phyloP scores from a whole-genome alignment of 345 rosid genomes.

The Psidium friedrichsthalianum region DNA sequence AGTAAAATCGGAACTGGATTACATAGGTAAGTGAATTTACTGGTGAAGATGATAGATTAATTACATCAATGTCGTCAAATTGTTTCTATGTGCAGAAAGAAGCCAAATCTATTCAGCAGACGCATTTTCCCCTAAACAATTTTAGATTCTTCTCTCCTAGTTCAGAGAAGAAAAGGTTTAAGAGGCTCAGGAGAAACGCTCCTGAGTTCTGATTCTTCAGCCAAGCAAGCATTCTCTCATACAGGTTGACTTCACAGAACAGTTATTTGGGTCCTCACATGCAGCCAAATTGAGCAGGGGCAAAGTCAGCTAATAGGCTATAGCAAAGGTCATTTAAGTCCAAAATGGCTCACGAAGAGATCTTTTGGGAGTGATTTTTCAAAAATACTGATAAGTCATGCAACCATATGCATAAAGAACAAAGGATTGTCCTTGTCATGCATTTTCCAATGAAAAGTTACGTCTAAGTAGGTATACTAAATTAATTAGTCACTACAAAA shows the following conservation, averaged over 20 bases:
- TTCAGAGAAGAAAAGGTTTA: not conserved
- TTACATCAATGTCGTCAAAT: not conserved
- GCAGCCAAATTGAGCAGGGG: not conserved
- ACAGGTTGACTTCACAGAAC: not conserved
- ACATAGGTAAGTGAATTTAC: not conserved
- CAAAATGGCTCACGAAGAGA: not conserved
- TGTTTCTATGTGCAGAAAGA: not conserved
- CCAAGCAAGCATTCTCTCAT: not conserved
- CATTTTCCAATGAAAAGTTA: not conserved
- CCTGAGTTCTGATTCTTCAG: not conserved
- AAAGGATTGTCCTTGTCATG: not conserved
- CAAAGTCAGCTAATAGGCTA: not conserved
- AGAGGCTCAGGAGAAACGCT: not conserved
- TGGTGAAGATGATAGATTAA: not conserved
- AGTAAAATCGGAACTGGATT: not conserved
- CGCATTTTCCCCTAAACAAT: not conserved
- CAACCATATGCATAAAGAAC: not conserved
- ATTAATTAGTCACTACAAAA: not conserved
- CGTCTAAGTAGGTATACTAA: not conserved
- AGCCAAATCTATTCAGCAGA: not conserved
- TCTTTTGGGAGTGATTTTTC: not conserved
- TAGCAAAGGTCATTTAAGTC: not conserved
- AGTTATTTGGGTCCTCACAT: not conserved
- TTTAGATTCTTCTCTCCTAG: not conserved
- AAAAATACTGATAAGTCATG: not conserved